Base-by-base conservation (phyloP, 371 early-diverging fungal genomes). In the Smittium culicis region DNA sequence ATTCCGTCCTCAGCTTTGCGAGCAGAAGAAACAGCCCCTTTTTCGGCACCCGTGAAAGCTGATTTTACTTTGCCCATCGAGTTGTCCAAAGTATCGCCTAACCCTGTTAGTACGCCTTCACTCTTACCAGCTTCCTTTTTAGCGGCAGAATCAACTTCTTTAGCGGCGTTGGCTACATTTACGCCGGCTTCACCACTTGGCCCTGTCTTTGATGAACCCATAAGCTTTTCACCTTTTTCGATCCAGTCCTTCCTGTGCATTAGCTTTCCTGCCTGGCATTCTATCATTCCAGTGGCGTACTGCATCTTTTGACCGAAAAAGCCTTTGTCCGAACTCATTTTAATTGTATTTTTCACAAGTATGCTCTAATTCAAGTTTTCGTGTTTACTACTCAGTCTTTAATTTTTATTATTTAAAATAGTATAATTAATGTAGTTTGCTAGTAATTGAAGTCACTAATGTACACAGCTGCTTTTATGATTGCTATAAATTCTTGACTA, bases 281-380 rank as follows among this genome's bases (percentile, higher is more conserved):
- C 60, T 16, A 60, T 60, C 60, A 60, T 14, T 8, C 60, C 60
- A n/a, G n/a, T n/a, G n/a, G n/a, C n/a, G n/a, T n/a, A n/a, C n/a
- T n/a, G n/a, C n/a, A n/a, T n/a, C n/a, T n/a, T n/a, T n/a, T n/a
- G n/a, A n/a, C n/a, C n/a, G n/a, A n/a, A n/a, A n/a, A n/a, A n/a
- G n/a, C n/a, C n/a, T n/a, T n/a, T n/a, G n/a, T n/a, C n/a, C n/a
- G n/a, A n/a, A n/a, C n/a, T n/a, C n/a, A n/a, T n/a, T n/a, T n/a
- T n/a, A n/a, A n/a, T n/a, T n/a, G n/a, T n/a, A n/a, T n/a, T n/a
- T n/a, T n/a, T n/a, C n/a, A n/a, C n/a, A n/a, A n/a, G n/a, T n/a
- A n/a, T n/a, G n/a, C n/a, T n/a, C n/a, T n/a, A n/a, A n/a, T n/a
- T n/a, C n/a, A n/a, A n/a, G n/a, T n/a, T n/a, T n/a, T n/a, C n/a